Base-by-base conservation (phyloP, 1,139 yeast genomes). In the Lodderomyces pseudojiufengensis region DNA sequence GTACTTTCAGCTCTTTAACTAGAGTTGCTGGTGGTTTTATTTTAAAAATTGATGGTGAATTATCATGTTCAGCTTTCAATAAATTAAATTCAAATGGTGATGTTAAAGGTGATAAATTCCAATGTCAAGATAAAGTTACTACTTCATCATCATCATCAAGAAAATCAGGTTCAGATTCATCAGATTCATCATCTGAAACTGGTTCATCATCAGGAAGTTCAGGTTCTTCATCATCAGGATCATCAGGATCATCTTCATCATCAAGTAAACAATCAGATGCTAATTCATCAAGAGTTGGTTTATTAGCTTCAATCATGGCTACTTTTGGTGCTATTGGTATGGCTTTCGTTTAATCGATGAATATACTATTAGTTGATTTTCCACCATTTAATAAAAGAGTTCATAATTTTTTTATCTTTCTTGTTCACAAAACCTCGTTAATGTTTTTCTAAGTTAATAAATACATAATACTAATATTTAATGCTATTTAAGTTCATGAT, bases 21-120 rank as follows among this genome's bases (percentile, higher is more conserved):
- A 76, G 82, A 55, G 95, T 92, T 57, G 76, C 78, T 62, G 98
- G 98, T 76, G 96, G 95, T 63, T 94, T 90, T 69, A 69, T 70
- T 57, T 73, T 92, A 59, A 82, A 82, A 60, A 76, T 95, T 42
- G 70, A 78, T 48, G 84, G 84, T 60, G 80, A 81, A 55, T 80
- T 87, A 67, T 77, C 86, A 68, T 92, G 97, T 78, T 63, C 73
- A 47, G 71, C 76, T 42, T 87, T 87, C 75, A 76, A 82, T 65
- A 59, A 63, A 43, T 73, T 82, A 61, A 76, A 80, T 69, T 65
- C 67, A 55, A 73, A 75, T 52, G 92, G 94, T 65, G 84, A 76
- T 59, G 78, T 90, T 61, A 86, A 80, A 70, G 97, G 97, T 77
- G 88, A 87, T 73, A 72, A 78, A 52, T 88, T 78, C 73, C 78